Base-by-base conservation (phyloP, 1,139 yeast species). In the Pichia sp. region DNA sequence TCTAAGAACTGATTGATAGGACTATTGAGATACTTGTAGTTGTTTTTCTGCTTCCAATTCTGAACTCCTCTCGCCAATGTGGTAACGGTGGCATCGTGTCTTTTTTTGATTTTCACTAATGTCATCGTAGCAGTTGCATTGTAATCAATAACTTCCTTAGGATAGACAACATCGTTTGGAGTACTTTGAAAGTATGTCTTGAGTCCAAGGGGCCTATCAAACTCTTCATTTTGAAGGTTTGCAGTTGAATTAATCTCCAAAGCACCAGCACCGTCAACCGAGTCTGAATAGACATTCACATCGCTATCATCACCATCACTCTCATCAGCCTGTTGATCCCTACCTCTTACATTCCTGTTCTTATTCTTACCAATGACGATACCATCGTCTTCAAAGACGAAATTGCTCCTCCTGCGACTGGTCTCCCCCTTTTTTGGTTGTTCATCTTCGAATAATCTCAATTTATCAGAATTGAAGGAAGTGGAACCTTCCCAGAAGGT, bases 61-160 rank as follows among this genome's bases (percentile, higher is more conserved):
- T 81, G 78, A 9, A 86, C 94, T 15, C 96, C 96, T 51, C 84
- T 88, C 1, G 96, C 96, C 59, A 87, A 81, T 0, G 95, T 86
- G 10, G 94, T 83, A 11, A 87, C 96, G 0, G 94, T 88, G 3
- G 95, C 94, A 60, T 87, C 96, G 55, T 87, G 96, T 35, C 96
- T 67, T 50, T 73, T 74, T 54, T 86, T 86, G 57, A 86, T 86
- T 46, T 70, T 74, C 35, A 75, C 71, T 40, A 86, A 64, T 0
- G 85, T 67, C 35, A 77, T 78, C 36, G 77, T 76, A 12, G 85
- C 88, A 17, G 57, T 48, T 48, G 72, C 72, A 59, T 84, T 86
- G 60, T 80, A 86, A 42, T 75, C 77, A 48, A 74, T 72, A 16
- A 84, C 82, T 54, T 81, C 93, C 38, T 74, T 69, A 10, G 94